phyloP scores from a whole-genome alignment of 2,329 filamentous ascomycete species.

The Dothideomycetes sp. region DNA sequence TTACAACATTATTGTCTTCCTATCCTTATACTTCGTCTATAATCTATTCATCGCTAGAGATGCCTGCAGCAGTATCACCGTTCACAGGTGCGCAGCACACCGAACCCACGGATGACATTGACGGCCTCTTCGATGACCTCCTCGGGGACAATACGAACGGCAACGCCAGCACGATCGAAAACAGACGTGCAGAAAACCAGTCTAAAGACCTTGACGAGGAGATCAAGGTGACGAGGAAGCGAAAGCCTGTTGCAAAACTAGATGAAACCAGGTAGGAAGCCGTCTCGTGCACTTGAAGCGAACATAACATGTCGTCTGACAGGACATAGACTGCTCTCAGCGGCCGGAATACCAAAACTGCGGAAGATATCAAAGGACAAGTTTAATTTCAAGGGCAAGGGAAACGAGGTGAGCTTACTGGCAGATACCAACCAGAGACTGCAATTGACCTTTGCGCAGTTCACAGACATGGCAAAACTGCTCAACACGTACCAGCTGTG shows the following conservation, averaged over 20 bases:
- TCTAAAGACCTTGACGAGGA: slow-evolving; percentile 68
- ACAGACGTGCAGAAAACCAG: slow-evolving; percentile 31
- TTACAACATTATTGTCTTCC: no score
- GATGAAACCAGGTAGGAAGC: slow-evolving; percentile 59
- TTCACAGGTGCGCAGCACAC: slow-evolving; percentile 11
- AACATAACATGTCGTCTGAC: slow-evolving; percentile 3
- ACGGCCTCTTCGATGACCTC: slow-evolving; percentile 69
- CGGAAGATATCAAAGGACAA: slow-evolving; percentile 57
- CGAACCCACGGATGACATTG: slow-evolving; percentile 36
- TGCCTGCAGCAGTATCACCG: slow-evolving; percentile 19
- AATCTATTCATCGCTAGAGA: no score
- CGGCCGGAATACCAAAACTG: slow-evolving; percentile 72
- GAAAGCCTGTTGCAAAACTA: slow-evolving; percentile 70
- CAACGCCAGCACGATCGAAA: slow-evolving; percentile 24
- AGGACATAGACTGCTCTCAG: slow-evolving; percentile 60
- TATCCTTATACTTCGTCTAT: no score
- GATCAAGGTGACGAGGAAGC: slow-evolving; percentile 68
- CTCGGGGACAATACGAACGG: slow-evolving; percentile 43
- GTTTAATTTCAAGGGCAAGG: slow-evolving; percentile 81
- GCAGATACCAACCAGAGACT: no score
- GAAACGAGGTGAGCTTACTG: slow-evolving; percentile 58
- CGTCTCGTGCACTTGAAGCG: neutral
- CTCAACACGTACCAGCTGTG: slow-evolving; percentile 90
- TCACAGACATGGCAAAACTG: slow-evolving; percentile 70
- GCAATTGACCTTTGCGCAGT: slow-evolving; percentile 41